These are phyloP conservation scores for Borealophlyctis nickersoniae DNA, from an alignment of 192 early-diverging fungal genomes.

Conservation along the genomic window DNA sequence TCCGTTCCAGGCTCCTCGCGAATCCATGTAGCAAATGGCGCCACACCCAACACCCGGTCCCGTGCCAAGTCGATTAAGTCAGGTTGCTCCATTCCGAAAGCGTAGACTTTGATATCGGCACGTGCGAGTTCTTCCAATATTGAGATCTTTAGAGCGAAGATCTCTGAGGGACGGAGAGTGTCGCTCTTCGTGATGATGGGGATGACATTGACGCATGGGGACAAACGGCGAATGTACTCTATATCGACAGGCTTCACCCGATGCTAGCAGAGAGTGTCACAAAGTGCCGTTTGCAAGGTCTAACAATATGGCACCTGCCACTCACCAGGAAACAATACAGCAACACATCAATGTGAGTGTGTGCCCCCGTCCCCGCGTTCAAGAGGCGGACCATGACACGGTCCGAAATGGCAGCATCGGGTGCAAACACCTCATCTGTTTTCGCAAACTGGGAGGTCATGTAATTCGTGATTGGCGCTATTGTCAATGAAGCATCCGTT, in stretches of 20 bases:
- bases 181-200: slow-evolving; percentile 70
- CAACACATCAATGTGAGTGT: slow-evolving; percentile 42
- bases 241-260: slow-evolving; percentile 27
- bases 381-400: slow-evolving; percentile 21
- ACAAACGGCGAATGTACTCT: slow-evolving; percentile 39
- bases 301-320: too few species aligned
- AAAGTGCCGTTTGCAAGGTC: not conserved
- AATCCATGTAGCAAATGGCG: slow-evolving; percentile 52
- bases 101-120: slow-evolving; percentile 57
- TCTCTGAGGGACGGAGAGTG: slow-evolving; percentile 43
- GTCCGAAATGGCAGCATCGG: slow-evolving; percentile 2
- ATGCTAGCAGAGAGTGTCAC: not conserved
- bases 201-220: slow-evolving; percentile 58
- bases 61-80: slow-evolving; percentile 46
- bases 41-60: slow-evolving; percentile 42
- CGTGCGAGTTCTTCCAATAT: slow-evolving; percentile 49
- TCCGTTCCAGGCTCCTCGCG: slow-evolving; percentile 12
- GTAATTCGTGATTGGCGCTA: slow-evolving; percentile 38
- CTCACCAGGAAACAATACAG: slow-evolving; percentile 44
- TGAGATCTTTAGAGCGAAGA: slow-evolving; percentile 50
- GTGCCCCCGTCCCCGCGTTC: slow-evolving; percentile 26
- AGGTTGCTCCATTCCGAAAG: slow-evolving; percentile 49
- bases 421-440: slow-evolving; percentile 38
- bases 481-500: slow-evolving; percentile 40
- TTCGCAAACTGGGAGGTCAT: slow-evolving; percentile 26